Base-by-base conservation (phyloP, 139 green algal species). In the Yamagishiella unicocca region DNA sequence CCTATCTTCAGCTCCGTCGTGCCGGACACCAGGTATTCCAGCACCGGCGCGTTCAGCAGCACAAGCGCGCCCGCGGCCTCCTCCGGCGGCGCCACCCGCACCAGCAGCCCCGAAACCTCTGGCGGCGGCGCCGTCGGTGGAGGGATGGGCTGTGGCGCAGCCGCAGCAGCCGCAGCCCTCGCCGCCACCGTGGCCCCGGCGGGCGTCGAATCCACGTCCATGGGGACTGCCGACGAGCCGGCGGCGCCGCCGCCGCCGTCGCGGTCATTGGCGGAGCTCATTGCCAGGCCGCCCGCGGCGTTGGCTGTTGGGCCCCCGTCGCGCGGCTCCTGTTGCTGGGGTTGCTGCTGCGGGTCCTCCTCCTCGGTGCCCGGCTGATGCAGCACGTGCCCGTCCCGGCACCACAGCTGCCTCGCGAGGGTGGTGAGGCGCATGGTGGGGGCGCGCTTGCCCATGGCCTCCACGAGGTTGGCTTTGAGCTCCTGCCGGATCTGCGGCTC, bases 371-470 rank as follows among this genome's bases (percentile, higher is more conserved):
- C 40, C 1, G 58, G 40, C 9, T 22, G 42, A 10, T 55, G 31
- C 81, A 42, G 64, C 64, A 45, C 64, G 33, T 4, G 3, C 33
- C 50, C 66, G 67, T 87, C 67, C 0, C 67, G 67, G 82, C 67
- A 87, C 82, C 82, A 87, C 67, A 87, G 82, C 67, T 87, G 40
- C 14, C 67, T 46, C 4, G 82, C 82, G 27, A 87, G 45, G 29
- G 2, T 72, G 67, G 46, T 61, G 35, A 72, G 82, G 46, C 67
- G 82, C 10, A 77, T 31, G 61, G 42, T 86, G 64, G 43, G 31
- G 8, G 66, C 80, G 12, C 80, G 64, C 22, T 38, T n/a, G 42
- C 80, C 80, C 62, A 86, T 50, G 33, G 43, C 62, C 2, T 66
- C 43, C 19, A 50, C 22, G 21, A 86, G 80, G 22, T 24, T 37